A percentile compares a stretch with the other conserved stretches of the same genome.
Conservation (phyloP, 1,284 basidiomycete species). For the Filobasidium uniguttulatum region DNA sequence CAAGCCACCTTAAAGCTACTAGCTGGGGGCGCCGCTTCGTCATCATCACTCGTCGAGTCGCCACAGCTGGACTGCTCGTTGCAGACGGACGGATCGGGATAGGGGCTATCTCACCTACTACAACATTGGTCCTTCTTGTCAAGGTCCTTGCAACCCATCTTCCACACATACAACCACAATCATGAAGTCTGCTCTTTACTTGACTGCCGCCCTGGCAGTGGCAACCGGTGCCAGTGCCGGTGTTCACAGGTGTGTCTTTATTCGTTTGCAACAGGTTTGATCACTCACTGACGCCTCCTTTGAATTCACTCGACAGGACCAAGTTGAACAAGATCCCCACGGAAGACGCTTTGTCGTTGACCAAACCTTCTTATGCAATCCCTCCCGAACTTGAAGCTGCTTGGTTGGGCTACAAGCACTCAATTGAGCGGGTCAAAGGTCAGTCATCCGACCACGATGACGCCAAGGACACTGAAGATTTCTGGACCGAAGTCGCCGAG, state of each 20-base stretch:
- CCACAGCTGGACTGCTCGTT: background rate
- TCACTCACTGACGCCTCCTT: background rate
- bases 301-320: constrained; percentile 52
- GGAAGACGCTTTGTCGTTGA: constrained; percentile 39
- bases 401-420: constrained; percentile 80
- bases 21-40: background rate
- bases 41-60: background rate
- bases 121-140: background rate
- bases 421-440: constrained; percentile 39
- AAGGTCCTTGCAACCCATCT: background rate
- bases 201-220: constrained; percentile 12
- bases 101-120: background rate
- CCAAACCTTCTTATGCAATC: constrained; percentile 35
- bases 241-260: constrained; percentile 11
- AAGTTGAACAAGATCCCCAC: constrained; percentile 67
- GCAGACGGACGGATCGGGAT: background rate
- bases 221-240: constrained; percentile 15
- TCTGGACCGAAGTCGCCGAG: constrained; percentile 6
- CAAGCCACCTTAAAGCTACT: no score
- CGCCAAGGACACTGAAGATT: constrained; percentile 41
- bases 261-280: no score
- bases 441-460: constrained; percentile 31
- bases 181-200: constrained; percentile 13
- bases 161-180: background rate
- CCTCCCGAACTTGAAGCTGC: constrained; percentile 56